Evolutionary conservation across 208 protist genomes (phyloP).

Genomic region (Acanthamoeba triangularis): DNA sequence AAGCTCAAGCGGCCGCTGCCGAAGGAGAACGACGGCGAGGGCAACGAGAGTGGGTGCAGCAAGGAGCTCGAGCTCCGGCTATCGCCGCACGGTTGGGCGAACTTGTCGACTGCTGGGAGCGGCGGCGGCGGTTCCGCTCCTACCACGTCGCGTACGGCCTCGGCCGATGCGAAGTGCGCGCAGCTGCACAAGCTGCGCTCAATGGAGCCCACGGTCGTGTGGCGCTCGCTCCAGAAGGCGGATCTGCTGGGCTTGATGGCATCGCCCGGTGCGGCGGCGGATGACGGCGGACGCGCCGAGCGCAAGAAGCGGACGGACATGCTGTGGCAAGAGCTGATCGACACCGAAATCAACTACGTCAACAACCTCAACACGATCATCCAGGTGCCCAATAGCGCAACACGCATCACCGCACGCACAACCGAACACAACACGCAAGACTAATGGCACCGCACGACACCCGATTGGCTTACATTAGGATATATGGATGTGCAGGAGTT

Average conservation of each 20-base stretch:
- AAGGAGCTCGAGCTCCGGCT: no score
- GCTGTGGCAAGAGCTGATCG: slow-evolving; percentile 24
- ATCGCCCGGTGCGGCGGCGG: background rate
- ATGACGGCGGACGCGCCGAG: background rate
- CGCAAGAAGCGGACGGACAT: slow-evolving; percentile 13
- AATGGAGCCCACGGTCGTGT: background rate
- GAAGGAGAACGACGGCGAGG: background rate
- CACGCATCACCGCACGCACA: background rate
- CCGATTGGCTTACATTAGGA: background rate
- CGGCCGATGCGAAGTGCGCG: background rate
- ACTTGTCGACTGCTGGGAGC: background rate
- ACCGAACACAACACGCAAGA: no score
- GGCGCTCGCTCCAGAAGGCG: background rate
- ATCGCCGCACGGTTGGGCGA: no score
- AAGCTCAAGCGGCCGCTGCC: background rate
- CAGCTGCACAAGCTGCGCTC: background rate
- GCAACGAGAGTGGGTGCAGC: no score
- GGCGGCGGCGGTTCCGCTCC: background rate
- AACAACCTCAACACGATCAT: slow-evolving; percentile 46
- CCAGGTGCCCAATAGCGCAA: background rate
- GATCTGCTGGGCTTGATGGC: background rate
- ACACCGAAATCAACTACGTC: slow-evolving; percentile 39
- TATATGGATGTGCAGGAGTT: background rate
- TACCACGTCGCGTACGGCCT: background rate
- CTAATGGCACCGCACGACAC: background rate